Evolutionary conservation across 768 basidiomycete species (phyloP).

Genomic region (Collybiopsis confluens): DNA sequence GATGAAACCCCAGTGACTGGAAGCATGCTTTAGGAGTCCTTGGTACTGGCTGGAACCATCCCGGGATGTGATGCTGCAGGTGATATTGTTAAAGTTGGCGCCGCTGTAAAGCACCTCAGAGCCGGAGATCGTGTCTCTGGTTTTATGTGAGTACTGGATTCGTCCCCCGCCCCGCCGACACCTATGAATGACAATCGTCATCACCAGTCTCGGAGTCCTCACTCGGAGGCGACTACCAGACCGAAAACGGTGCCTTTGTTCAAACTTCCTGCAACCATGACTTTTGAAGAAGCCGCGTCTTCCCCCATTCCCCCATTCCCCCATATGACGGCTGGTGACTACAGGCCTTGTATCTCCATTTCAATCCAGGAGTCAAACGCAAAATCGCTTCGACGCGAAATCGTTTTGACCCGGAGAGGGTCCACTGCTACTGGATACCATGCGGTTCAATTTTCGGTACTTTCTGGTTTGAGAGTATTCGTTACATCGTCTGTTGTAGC

Average conservation of each 20-base stretch:
- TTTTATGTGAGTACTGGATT: not conserved
- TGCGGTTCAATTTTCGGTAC: not conserved
- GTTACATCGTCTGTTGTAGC: not conserved
- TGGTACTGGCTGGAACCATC: constrained; percentile 1
- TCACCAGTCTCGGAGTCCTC: not conserved
- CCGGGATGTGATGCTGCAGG: constrained; percentile 1
- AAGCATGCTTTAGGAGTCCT: not conserved
- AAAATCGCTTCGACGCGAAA: too few relatives aligned
- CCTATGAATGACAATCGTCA: too few relatives aligned
- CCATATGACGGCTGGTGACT: constrained; percentile 1
- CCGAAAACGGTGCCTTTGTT: constrained; percentile 2
- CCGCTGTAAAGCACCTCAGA: constrained; percentile 5
- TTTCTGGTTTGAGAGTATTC: constrained; percentile 1
- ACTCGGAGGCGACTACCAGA: not conserved
- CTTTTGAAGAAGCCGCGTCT: constrained; percentile 1
- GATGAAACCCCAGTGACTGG: constrained; percentile 1
- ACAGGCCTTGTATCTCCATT: constrained; percentile 2
- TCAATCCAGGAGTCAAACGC: too few relatives aligned
- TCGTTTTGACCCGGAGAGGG: not conserved
- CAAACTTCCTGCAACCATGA: not conserved
- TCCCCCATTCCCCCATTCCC: too few relatives aligned
- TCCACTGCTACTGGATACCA: constrained; percentile 1
- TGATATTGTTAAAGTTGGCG: constrained; percentile 6
- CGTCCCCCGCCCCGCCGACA: too few relatives aligned
- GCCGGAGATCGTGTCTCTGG: constrained; percentile 3